These are phyloP conservation scores for Ambrosiella cleistominuta DNA, from an alignment of 2,329 filamentous ascomycete genomes.

Conservation along the genomic window DNA sequence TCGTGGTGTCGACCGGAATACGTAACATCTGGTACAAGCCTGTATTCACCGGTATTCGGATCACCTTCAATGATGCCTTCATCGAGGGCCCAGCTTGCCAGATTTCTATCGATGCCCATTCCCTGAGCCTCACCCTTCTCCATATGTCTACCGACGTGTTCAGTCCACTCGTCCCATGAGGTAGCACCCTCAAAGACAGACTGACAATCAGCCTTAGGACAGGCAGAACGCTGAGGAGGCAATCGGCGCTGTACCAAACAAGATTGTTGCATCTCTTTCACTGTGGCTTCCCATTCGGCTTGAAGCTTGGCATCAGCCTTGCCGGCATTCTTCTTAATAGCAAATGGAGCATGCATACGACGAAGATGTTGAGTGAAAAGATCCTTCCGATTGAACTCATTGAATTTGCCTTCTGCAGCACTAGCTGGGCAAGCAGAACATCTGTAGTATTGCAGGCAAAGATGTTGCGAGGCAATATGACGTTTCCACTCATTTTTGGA, in stretches of 20 bases:
- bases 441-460: slow-evolving; percentile 49
- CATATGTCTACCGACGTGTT: slow-evolving; percentile 81
- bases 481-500: slow-evolving; percentile 98
- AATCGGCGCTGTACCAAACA: slow-evolving; percentile 55
- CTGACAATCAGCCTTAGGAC: slow-evolving; percentile 53
- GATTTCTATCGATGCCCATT: slow-evolving; percentile 38
- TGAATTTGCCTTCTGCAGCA: slow-evolving; percentile 37
- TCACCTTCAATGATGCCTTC: slow-evolving; percentile 42
- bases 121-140: slow-evolving; percentile 49
- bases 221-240: slow-evolving; percentile 54
- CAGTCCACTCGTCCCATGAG: slow-evolving; percentile 81
- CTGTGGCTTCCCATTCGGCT: slow-evolving; percentile 44
- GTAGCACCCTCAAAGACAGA: slow-evolving; percentile 51
- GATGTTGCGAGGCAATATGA: slow-evolving; percentile 79
- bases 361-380: slow-evolving; percentile 88
- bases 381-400: slow-evolving; percentile 84
- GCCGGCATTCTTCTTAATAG: slow-evolving; percentile 38
- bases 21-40: slow-evolving; percentile 21
- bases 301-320: slow-evolving; percentile 43
- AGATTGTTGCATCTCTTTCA: slow-evolving; percentile 52
- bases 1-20: slow-evolving; percentile 11
- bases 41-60: slow-evolving; percentile 37
- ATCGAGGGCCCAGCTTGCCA: slow-evolving; percentile 45
- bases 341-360: slow-evolving; percentile 71
- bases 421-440: slow-evolving; percentile 43